Conservation (phyloP, 1,284 basidiomycete species). For the Mycosarcoma mackinlayi region DNA sequence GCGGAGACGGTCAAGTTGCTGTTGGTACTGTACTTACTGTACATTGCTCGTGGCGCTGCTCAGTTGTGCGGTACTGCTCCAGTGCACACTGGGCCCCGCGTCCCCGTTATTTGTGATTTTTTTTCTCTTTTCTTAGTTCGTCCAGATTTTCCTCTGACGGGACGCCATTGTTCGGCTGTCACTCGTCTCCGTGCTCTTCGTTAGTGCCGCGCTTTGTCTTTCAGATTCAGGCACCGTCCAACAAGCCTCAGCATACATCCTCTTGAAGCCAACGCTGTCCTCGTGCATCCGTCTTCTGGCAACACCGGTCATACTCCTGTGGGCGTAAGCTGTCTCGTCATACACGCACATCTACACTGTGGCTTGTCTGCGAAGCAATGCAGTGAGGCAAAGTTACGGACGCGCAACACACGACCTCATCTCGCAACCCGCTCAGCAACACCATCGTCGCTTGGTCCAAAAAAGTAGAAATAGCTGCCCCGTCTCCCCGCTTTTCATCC, state of each 20-base stretch:
- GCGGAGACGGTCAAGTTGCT: no score
- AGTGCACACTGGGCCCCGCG: neutral
- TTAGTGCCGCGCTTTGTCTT: no score
- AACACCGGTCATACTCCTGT: no score
- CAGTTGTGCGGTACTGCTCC: neutral
- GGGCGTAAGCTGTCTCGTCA: no score
- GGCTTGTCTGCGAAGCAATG: no score
- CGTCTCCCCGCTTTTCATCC: no score
- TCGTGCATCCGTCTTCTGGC: no score
- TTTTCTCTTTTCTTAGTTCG: neutral
- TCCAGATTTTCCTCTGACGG: neutral
- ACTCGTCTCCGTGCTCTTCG: no score
- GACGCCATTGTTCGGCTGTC: neutral
- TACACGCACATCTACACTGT: no score
- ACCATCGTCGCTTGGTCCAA: neutral
- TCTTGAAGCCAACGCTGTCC: no score
- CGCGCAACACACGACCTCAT: conserved; percentile 3
- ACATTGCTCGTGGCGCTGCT: neutral
- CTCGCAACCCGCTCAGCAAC: neutral
- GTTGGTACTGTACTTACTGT: neutral
- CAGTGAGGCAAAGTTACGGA: no score
- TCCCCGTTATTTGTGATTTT: neutral
- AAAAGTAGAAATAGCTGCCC: conserved; percentile 14
- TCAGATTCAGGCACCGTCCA: conserved; percentile 2
- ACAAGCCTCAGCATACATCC: no score